Base-by-base conservation (phyloP, 257 asterid species). In the Solanum tacnaense region DNA sequence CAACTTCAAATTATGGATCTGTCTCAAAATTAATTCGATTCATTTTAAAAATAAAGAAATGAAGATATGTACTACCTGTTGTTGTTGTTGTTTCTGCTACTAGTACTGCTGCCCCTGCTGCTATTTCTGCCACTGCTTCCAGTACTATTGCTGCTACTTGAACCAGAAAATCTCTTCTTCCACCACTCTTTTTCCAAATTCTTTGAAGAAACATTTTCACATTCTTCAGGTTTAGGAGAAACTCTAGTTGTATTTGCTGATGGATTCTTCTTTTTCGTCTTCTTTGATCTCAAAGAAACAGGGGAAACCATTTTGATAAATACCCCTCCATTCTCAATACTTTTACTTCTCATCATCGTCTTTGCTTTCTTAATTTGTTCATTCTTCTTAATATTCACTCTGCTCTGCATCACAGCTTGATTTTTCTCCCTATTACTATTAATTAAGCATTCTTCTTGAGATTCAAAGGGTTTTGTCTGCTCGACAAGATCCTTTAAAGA, bases 401-500 rank as follows among this genome's bases (percentile, higher is more conserved):
- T 89, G 8, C 86, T 90, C 27, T 89, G 89, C 21, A 52, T 52
- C 87, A 84, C 74, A 65, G 13, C 84, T 73, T 25, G 18, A 12
- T 18, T 78, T 84, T 25, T 85, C 62, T 52, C 84, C 12, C 75
- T 68, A 0, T 52, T 67, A n/a, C 67, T 72, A n/a, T 85, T 86
- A 4, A 88, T 84, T 39, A 87, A 46, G 60, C 87, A 39, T 10
- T 87, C 90, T 89, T 85, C 88, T 56, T 75, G 62, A 8, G 90
- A 72, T 16, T 83, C 88, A 41, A 89, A 92, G 2, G 87, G 52
- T 67, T 76, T 65, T 2, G 72, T 89, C 27, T 92, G 91, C 89
- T 94, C 98, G 5, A 96, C 98, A 0, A 96, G 90, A 89, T 96
- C 98, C 38, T 92, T 96, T 41, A 96, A 82, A 20, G 98, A 89